These are phyloP conservation scores for Hypoxylon sp. DNA, from an alignment of 2,329 filamentous ascomycete species.

Conservation along the genomic window DNA sequence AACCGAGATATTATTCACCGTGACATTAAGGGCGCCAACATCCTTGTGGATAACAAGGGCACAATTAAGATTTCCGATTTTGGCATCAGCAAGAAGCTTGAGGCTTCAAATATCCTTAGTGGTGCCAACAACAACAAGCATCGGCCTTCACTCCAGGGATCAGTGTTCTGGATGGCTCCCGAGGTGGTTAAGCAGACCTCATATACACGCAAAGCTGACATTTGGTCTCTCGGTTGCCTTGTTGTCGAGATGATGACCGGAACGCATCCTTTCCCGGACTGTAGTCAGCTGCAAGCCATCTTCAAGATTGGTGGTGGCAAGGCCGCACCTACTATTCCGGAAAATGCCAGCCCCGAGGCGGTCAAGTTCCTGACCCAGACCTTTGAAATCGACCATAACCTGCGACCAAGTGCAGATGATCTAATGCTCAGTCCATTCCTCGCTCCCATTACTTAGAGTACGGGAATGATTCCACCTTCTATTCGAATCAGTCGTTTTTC, in stretches of 20 bases:
- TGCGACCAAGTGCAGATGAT: constrained; percentile 92
- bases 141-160: constrained; percentile 89
- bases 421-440: constrained; percentile 87
- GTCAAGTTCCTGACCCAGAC: constrained; percentile 87
- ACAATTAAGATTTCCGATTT: constrained; percentile 99
- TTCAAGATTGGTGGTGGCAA: constrained; percentile 96
- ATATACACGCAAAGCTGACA: constrained; percentile 98
- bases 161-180: constrained; percentile 99
- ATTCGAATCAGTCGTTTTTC: constrained; percentile 28
- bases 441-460: constrained; percentile 73
- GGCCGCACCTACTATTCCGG: constrained; percentile 89
- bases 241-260: constrained; percentile 99
- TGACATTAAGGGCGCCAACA: constrained; percentile 99
- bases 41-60: constrained; percentile 98
- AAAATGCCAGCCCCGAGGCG: constrained; percentile 87
- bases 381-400: constrained; percentile 95
- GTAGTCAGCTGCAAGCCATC: constrained; percentile 96
- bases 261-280: constrained; percentile 95
- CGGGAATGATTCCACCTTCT: constrained; percentile 7
- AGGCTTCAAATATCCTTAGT: constrained; percentile 86
- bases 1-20: constrained; percentile 96
- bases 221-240: constrained; percentile 96
- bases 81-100: constrained; percentile 97
- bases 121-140: constrained; percentile 77
- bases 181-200: constrained; percentile 98